Conservation (phyloP, 1,139 yeast species). For the Candida smagusa region DNA sequence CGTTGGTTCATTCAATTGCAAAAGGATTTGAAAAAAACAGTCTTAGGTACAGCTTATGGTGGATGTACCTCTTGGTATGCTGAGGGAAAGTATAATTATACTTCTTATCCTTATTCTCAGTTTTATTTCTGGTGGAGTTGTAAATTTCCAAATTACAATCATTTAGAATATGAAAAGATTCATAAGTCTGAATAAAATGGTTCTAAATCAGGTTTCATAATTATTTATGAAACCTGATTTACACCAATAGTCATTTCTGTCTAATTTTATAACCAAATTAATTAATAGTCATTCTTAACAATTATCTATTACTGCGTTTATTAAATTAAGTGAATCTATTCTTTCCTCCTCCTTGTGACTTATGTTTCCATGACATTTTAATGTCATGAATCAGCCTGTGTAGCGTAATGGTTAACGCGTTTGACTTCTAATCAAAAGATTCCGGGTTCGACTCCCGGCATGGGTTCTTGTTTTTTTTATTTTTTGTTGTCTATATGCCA, state of each 20-base stretch:
- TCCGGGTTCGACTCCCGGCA: slow-evolving; percentile 23
- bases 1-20: slow-evolving; percentile 34
- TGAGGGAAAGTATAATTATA: slow-evolving; percentile 24
- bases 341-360: no score
- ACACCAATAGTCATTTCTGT: background rate
- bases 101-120: slow-evolving; percentile 43
- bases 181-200: slow-evolving; percentile 1
- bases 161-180: slow-evolving; percentile 16
- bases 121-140: slow-evolving; percentile 29
- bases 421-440: slow-evolving; percentile 21
- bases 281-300: background rate
- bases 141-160: slow-evolving; percentile 27
- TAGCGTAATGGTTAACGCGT: slow-evolving; percentile 22
- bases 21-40: slow-evolving; percentile 24
- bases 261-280: background rate
- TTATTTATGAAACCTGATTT: background rate
- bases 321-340: no score
- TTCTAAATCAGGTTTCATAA: no score
- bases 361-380: no score
- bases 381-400: no score
- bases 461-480: slow-evolving; percentile 11
- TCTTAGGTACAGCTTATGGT: slow-evolving; percentile 41
- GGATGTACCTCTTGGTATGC: slow-evolving; percentile 46
- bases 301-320: no score
- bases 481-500: no score